Evolutionary conservation across 2,329 filamentous ascomycete genomes (phyloP).

Genomic region (Plenodomus biglobosus): DNA sequence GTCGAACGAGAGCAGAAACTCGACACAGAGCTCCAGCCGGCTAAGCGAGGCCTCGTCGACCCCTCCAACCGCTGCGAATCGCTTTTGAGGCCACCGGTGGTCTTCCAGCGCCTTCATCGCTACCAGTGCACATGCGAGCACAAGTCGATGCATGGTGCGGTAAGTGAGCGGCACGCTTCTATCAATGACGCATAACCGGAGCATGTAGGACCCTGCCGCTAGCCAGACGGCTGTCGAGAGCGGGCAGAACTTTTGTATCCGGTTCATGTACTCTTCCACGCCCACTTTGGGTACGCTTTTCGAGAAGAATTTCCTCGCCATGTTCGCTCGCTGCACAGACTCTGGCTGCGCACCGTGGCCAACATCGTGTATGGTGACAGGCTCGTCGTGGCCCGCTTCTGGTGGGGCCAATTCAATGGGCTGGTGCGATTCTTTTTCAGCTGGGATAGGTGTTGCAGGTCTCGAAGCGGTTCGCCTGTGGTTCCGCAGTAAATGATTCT

Average conservation of each 20-base stretch:
- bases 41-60: slow-evolving; percentile 81
- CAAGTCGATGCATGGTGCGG: slow-evolving; percentile 81
- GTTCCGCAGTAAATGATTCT: slow-evolving; percentile 26
- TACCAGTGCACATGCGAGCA: slow-evolving; percentile 80
- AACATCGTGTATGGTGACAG: slow-evolving; percentile 48
- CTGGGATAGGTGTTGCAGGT: slow-evolving; percentile 44
- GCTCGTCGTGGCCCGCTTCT: slow-evolving; percentile 54
- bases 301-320: slow-evolving; percentile 91
- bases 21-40: slow-evolving; percentile 75
- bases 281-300: slow-evolving; percentile 82
- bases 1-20: slow-evolving; percentile 50
- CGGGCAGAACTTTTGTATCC: slow-evolving; percentile 87
- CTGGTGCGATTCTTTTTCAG: slow-evolving; percentile 45
- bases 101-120: slow-evolving; percentile 97
- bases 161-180: slow-evolving; percentile 76
- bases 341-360: slow-evolving; percentile 71
- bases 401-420: slow-evolving; percentile 50
- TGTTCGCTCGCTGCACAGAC: slow-evolving; percentile 77
- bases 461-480: slow-evolving; percentile 43
- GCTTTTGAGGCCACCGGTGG: slow-evolving; percentile 78
- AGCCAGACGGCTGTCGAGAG: slow-evolving; percentile 94
- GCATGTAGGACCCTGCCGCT: slow-evolving; percentile 83
- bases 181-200: slow-evolving; percentile 73
- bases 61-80: slow-evolving; percentile 84
- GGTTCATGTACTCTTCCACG: slow-evolving; percentile 79